A percentile compares a stretch with the other conserved stretches of the same genome.
Evolutionary conservation across 163 green algal genomes (phyloP).

Genomic region (Coccomyxa subellipsoidea): DNA sequence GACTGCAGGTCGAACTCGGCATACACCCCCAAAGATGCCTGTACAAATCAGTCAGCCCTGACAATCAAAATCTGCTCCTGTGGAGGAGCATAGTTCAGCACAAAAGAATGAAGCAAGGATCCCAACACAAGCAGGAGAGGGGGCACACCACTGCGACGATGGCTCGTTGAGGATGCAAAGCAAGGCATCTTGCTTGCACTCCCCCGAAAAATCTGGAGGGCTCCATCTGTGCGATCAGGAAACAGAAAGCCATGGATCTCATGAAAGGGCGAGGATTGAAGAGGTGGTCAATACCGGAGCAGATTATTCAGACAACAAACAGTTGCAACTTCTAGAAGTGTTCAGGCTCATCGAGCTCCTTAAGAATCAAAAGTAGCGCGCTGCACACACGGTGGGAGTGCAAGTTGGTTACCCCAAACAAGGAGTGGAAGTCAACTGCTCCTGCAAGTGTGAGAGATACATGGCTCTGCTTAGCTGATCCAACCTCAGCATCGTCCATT

Average conservation of each 20-base stretch:
- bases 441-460: slow-evolving; percentile 4
- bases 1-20: slow-evolving; percentile 56
- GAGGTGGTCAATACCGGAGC: neutral
- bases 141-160: slow-evolving; percentile 15
- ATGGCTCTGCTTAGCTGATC: neutral
- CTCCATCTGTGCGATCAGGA: slow-evolving; percentile 15
- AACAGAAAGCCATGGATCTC: neutral
- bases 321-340: too few relatives aligned
- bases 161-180: slow-evolving; percentile 18
- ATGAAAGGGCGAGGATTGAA: neutral
- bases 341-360: too few relatives aligned
- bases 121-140: too few relatives aligned
- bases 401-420: slow-evolving; percentile 25
- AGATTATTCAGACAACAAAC: too few relatives aligned
- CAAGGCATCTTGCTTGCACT: slow-evolving; percentile 22
- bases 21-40: neutral
- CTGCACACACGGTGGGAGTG: neutral
- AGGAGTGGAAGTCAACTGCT: slow-evolving; percentile 15
- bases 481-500: neutral
- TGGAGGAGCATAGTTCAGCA: too few relatives aligned
- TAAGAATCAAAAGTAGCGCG: too few relatives aligned
- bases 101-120: too few relatives aligned
- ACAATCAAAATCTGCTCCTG: too few relatives aligned
- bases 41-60: neutral
- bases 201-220: slow-evolving; percentile 6